Percentiles rank a stretch among this genome's conserved stretches.
phyloP scores from a whole-genome alignment of 192 early-diverging fungal genomes.

The Phlyctochytrium arcticum region DNA sequence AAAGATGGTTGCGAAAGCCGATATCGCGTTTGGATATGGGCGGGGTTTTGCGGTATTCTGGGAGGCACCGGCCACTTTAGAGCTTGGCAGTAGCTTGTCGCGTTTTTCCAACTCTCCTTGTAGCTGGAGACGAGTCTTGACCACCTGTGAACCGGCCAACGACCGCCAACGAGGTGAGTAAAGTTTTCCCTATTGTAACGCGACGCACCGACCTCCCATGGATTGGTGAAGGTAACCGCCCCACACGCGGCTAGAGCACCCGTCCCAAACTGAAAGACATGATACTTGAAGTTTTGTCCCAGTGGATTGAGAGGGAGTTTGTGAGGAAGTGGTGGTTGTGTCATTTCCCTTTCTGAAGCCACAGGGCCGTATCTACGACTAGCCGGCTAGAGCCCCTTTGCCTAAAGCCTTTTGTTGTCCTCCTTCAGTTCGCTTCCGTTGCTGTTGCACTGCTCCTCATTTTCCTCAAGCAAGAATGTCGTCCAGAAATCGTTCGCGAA shows the following conservation, averaged over 20 bases:
- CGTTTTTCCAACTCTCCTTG: slow-evolving; percentile 73
- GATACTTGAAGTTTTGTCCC: slow-evolving; percentile 10
- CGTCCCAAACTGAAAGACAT: slow-evolving; percentile 57
- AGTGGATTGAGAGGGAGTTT: too few relatives aligned
- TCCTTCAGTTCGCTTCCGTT: too few relatives aligned
- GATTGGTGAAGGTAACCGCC: slow-evolving; percentile 96
- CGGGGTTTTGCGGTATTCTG: background rate
- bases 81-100: slow-evolving; percentile 22
- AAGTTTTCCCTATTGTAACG: too few relatives aligned
- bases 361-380: too few relatives aligned
- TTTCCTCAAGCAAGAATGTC: too few relatives aligned
- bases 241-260: slow-evolving; percentile 84
- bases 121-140: slow-evolving; percentile 90
- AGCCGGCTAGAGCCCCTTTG: too few relatives aligned
- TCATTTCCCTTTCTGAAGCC: too few relatives aligned
- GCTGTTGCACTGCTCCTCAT: too few relatives aligned
- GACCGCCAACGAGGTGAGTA: too few relatives aligned
- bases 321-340: too few relatives aligned
- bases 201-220: slow-evolving; percentile 84
- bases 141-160: slow-evolving; percentile 61
- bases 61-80: background rate
- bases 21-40: slow-evolving; percentile 71
- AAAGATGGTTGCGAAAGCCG: slow-evolving; percentile 71
- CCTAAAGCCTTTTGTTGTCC: too few relatives aligned
- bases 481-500: too few relatives aligned